Evolutionary conservation across 371 early-diverging fungal genomes (phyloP).

Genomic region (Mortierella sp.): DNA sequence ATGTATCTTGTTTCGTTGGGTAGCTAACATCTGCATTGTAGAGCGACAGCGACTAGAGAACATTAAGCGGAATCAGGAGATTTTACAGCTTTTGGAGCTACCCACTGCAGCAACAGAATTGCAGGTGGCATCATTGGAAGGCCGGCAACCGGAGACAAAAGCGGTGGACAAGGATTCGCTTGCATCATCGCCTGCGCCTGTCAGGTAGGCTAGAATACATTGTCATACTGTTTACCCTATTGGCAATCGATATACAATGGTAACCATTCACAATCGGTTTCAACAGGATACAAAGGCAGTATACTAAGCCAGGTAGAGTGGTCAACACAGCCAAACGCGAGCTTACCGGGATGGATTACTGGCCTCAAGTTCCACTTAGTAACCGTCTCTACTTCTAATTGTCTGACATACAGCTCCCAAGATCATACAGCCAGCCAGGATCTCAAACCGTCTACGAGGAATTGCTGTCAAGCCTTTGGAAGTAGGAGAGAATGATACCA

Average conservation of each 20-base stretch:
- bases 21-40: slow-evolving; percentile 9
- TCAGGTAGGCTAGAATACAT: not conserved
- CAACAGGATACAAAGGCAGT: slow-evolving; percentile 6
- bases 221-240: too few relatives aligned
- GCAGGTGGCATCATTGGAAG: slow-evolving; percentile 6
- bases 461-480: slow-evolving; percentile 15
- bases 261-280: not conserved
- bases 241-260: too few relatives aligned
- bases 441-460: slow-evolving; percentile 38
- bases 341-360: not conserved
- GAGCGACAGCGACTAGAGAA: slow-evolving; percentile 71
- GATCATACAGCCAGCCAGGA: slow-evolving; percentile 19
- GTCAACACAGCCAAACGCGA: not conserved
- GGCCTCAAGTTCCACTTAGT: not conserved
- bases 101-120: slow-evolving; percentile 37
- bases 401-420: slow-evolving; percentile 1
- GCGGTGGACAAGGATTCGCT: not conserved
- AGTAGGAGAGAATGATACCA: slow-evolving; percentile 29
- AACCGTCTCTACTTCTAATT: not conserved
- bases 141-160: not conserved
- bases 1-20: too few relatives aligned
- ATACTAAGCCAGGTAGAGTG: not conserved
- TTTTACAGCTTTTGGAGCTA: slow-evolving; percentile 61
- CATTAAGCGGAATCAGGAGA: slow-evolving; percentile 68
- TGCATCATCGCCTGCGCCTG: not conserved